These are phyloP conservation scores for Silene conica DNA, from an alignment of 148 eudicot species.

Conservation along the genomic window DNA sequence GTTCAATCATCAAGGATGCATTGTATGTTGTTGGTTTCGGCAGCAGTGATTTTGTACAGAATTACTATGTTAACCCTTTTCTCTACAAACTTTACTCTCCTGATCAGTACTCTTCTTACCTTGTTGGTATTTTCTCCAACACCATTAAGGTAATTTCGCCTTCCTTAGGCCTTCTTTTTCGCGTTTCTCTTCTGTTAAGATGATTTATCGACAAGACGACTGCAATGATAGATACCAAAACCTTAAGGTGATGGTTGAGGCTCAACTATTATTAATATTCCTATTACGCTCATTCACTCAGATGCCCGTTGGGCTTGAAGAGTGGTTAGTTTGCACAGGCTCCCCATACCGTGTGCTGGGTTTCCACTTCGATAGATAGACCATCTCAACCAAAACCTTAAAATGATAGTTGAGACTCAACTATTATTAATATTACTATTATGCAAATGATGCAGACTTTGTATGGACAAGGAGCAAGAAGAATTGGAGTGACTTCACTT, in stretches of 20 bases:
- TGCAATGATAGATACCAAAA: too few relatives aligned
- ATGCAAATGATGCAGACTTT: slow-evolving; percentile 58
- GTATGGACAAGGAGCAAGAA: slow-evolving; percentile 73
- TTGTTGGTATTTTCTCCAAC: slow-evolving; percentile 51
- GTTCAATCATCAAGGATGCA: slow-evolving; percentile 55
- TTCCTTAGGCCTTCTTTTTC: neutral
- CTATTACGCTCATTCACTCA: too few relatives aligned
- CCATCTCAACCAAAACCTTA: too few relatives aligned
- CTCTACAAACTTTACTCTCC: slow-evolving; percentile 61
- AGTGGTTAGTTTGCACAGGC: too few relatives aligned
- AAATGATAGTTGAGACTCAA: too few relatives aligned
- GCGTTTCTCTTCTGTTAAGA: neutral
- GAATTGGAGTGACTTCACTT: slow-evolving; percentile 89
- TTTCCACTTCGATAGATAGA: too few relatives aligned
- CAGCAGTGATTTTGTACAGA: slow-evolving; percentile 79
- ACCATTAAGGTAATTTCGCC: slow-evolving; percentile 48
- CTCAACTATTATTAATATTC: too few relatives aligned
- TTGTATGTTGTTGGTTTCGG: slow-evolving; percentile 68
- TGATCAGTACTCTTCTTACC: slow-evolving; percentile 65
- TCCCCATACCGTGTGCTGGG: too few relatives aligned
- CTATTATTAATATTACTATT: too few relatives aligned
- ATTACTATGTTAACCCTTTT: slow-evolving; percentile 75
- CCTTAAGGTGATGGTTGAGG: too few relatives aligned
- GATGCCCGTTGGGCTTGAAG: too few relatives aligned
- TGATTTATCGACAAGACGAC: too few relatives aligned